Conservation (phyloP, 2,329 filamentous ascomycete species). For the Monosporascus sp. region DNA sequence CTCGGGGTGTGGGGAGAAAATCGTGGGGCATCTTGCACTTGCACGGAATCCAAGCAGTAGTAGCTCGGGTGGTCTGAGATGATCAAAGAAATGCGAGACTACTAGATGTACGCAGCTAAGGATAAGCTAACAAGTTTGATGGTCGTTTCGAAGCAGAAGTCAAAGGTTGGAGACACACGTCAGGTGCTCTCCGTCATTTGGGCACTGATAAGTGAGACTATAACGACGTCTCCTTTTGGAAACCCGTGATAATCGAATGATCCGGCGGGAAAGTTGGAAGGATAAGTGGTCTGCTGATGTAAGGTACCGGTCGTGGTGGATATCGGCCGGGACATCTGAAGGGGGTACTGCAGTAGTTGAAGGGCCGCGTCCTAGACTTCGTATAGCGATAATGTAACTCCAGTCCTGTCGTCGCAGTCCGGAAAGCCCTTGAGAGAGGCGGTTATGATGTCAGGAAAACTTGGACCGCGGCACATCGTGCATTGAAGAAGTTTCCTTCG, state of each 20-base stretch:
- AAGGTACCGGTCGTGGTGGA: constrained; percentile 24
- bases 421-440: background rate
- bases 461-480: background rate
- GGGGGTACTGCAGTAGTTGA: constrained; percentile 1
- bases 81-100: constrained; percentile 6
- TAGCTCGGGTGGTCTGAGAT: background rate
- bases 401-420: background rate
- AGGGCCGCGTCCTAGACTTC: constrained; percentile 11
- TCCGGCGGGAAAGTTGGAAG: constrained; percentile 20
- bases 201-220: constrained; percentile 9
- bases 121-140: constrained; percentile 12
- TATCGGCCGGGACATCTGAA: constrained; percentile 7
- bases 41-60: background rate
- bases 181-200: constrained; percentile 14
- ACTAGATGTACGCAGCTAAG: constrained; percentile 8
- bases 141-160: constrained; percentile 2
- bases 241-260: constrained; percentile 17
- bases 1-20: background rate
- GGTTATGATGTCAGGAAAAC: background rate
- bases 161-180: constrained; percentile 4
- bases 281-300: constrained; percentile 21
- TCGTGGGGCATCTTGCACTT: background rate
- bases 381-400: constrained; percentile 1
- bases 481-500: background rate
- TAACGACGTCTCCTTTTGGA: constrained; percentile 13